phyloP scores from a whole-genome alignment of 331 rosid species.

The Spiraea crenata region DNA sequence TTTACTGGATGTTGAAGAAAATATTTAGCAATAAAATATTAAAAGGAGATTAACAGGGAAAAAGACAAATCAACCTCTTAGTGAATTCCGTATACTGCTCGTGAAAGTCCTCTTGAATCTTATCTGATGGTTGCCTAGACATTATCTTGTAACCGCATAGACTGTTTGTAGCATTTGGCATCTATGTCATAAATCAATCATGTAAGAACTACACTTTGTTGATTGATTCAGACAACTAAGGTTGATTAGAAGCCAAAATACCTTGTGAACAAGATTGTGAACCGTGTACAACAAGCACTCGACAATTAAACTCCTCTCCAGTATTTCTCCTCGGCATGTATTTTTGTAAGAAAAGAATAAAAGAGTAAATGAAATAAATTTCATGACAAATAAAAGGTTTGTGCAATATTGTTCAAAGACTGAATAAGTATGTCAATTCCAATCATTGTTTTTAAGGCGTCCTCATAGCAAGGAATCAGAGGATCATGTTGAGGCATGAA shows the following conservation, averaged over 20 bases:
- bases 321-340: conserved; percentile 89
- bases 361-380: background rate
- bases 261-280: conserved; percentile 97
- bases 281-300: conserved; percentile 92
- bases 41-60: background rate
- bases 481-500: background rate
- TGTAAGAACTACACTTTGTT: conserved; percentile 13
- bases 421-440: background rate
- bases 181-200: conserved; percentile 44
- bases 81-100: conserved; percentile 70
- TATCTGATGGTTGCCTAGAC: conserved; percentile 97
- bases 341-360: conserved; percentile 48
- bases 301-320: conserved; percentile 87
- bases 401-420: background rate
- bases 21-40: conserved; percentile 4
- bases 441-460: background rate
- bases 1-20: background rate
- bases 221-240: conserved; percentile 1
- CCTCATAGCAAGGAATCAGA: background rate
- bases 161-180: conserved; percentile 98
- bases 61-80: conserved; percentile 56
- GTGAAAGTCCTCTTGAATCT: conserved; percentile 95
- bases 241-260: conserved; percentile 28
- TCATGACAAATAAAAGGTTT: background rate
- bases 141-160: conserved; percentile 95